Percentiles rank a stretch among this genome's conserved stretches.
Conservation (phyloP, 1,284 basidiomycete genomes). For the Testicularia cyperi region DNA sequence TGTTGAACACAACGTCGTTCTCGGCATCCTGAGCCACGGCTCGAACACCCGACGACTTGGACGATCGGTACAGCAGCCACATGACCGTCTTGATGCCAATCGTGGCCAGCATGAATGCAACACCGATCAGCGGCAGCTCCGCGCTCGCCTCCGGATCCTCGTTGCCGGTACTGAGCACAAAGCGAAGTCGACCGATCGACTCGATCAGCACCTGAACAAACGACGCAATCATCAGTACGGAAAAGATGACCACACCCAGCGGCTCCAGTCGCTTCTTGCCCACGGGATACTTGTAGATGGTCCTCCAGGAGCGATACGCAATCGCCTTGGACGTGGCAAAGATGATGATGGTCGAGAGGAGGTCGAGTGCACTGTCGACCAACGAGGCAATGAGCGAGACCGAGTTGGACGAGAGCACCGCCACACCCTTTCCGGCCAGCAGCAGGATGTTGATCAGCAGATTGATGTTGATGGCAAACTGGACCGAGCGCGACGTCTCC, state of each 20-base stretch:
- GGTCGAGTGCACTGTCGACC: conserved; percentile 66
- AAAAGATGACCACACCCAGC: conserved; percentile 63
- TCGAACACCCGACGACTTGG: conserved; percentile 60
- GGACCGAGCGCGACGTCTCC: conserved; percentile 44
- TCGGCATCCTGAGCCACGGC: conserved; percentile 64
- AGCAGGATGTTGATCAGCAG: conserved; percentile 63
- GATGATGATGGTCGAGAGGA: conserved; percentile 64
- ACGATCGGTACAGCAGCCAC: conserved; percentile 61
- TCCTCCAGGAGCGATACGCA: conserved; percentile 50
- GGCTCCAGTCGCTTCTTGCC: conserved; percentile 65
- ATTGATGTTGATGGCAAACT: conserved; percentile 57
- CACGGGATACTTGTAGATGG: conserved; percentile 62
- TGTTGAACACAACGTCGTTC: conserved; percentile 66
- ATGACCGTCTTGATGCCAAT: conserved; percentile 65
- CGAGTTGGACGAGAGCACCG: conserved; percentile 65
- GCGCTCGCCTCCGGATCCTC: conserved; percentile 41
- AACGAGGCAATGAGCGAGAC: conserved; percentile 66
- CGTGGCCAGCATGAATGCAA: conserved; percentile 64
- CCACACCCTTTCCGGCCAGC: conserved; percentile 64
- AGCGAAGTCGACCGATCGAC: conserved; percentile 39
- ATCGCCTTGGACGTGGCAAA: conserved; percentile 53
- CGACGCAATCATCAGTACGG: conserved; percentile 67
- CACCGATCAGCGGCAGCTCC: conserved; percentile 51
- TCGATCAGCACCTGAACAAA: conserved; percentile 56
- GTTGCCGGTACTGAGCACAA: conserved; percentile 50